Base-by-base conservation (phyloP, 2,329 filamentous ascomycete species). In the Hymenoscyphus occultus region DNA sequence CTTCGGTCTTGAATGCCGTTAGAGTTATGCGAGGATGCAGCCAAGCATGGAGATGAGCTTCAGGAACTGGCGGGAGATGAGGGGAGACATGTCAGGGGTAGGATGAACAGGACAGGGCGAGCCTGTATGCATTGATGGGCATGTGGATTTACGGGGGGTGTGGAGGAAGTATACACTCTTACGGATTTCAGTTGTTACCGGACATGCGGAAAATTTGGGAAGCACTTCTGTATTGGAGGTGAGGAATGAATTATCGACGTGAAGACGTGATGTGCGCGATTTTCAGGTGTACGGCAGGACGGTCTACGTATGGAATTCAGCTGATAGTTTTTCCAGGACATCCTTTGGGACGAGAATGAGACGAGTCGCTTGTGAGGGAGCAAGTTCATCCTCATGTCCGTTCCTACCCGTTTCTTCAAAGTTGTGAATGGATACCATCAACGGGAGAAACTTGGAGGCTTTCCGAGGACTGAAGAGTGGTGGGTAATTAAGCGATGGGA, bases 1-100 rank as follows among this genome's bases (percentile, higher is more conserved):
- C 28, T 56, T 66, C 64, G 64, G 64, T 61, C 51, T 66, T 66
- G 63, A 61, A n/a, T 64, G 63, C 65, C 60, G 65, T 61, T 61
- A 59, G 39, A 57, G 63, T 61, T 64, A 64, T 64, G 62, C 60
- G 65, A 65, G 62, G 57, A 62, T 57, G 65, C 62, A 67, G 60
- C 63, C 58, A 66, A 63, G 63, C 13, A 7, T 19, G 12, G 59
- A 48, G 3, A 39, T 12, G 31, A 56, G n/a, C 54, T 48, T 22
- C 45, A 48, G 45, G 63, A 61, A 62, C 54, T 59, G 59, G 59
- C 58, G 59, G 45, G 63, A 65, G 63, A 48, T 35, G 56, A 31
- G 45, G 48, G 60, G 3, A 13, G 14, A 10, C 16, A 9, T 4
- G 16, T 35, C 45, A 51, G 45, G 45, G 45, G 45, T 51, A 9